Conservation (phyloP, 805 yeast species). For the Blastobotrys chiropterorum region DNA sequence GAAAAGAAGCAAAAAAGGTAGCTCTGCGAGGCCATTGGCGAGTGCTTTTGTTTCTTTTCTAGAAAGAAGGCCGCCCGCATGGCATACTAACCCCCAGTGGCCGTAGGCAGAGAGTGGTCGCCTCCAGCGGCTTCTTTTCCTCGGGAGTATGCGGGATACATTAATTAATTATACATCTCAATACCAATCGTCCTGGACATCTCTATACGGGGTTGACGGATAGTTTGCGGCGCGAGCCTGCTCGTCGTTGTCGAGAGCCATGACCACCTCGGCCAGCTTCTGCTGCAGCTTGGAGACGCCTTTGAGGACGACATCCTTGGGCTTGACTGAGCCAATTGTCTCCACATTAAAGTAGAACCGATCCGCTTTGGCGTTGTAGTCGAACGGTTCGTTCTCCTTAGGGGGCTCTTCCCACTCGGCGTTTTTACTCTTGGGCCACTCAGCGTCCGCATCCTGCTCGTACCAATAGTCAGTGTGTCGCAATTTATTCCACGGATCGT, state of each 20-base stretch:
- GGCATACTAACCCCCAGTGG: too few relatives aligned
- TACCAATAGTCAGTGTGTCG: constrained; percentile 96
- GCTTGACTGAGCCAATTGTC: constrained; percentile 82
- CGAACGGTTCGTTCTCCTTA: constrained; percentile 77
- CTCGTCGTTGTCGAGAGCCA: constrained; percentile 45
- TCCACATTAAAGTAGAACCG: constrained; percentile 86
- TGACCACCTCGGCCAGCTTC: constrained; percentile 81
- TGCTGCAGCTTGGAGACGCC: constrained; percentile 81
- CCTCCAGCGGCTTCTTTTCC: too few relatives aligned
- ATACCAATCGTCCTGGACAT: background rate
- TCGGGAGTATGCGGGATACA: too few relatives aligned
- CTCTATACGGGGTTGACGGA: background rate
- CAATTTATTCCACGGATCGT: constrained; percentile 98
- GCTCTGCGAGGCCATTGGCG: too few relatives aligned
- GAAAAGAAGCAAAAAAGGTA: background rate
- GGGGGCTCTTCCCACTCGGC: constrained; percentile 97
- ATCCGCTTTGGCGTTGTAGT: constrained; percentile 73
- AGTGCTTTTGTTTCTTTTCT: too few relatives aligned
- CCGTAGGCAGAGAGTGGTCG: too few relatives aligned
- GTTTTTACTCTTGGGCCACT: constrained; percentile 89
- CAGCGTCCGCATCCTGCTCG: constrained; percentile 78
- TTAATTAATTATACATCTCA: background rate
- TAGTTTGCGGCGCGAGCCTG: background rate
- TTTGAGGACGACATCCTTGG: constrained; percentile 81
- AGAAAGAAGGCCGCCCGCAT: too few relatives aligned